A percentile compares a stretch with the other conserved stretches of the same genome.
Evolutionary conservation across 257 asterid genomes (phyloP).

Genomic region (Euphrasia confusa): DNA sequence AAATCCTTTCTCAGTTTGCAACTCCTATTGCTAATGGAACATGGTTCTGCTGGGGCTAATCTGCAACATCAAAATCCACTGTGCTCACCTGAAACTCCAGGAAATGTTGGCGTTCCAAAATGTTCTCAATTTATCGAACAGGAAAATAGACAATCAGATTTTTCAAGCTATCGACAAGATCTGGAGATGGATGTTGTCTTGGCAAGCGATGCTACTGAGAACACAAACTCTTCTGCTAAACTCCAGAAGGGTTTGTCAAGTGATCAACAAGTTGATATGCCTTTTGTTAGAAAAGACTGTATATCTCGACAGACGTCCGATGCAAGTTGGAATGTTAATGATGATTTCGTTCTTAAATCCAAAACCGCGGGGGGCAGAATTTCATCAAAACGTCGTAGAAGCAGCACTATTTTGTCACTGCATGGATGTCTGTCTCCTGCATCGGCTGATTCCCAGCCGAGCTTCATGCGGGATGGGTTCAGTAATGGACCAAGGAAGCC

Average conservation of each 20-base stretch:
- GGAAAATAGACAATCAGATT: constrained; percentile 23
- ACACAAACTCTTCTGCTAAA: constrained; percentile 23
- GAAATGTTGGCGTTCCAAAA: constrained; percentile 32
- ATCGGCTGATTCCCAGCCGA: constrained; percentile 55
- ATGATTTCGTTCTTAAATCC: constrained; percentile 39
- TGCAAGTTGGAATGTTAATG: constrained; percentile 36
- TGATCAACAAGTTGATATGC: constrained; percentile 32
- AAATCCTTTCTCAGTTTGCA: constrained; percentile 37
- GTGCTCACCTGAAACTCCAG: constrained; percentile 33
- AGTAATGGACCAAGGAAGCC: constrained; percentile 86
- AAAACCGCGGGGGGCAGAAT: constrained; percentile 35
- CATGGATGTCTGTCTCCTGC: constrained; percentile 49
- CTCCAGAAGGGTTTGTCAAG: constrained; percentile 26
- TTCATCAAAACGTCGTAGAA: constrained; percentile 40
- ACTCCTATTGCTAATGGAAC: constrained; percentile 41
- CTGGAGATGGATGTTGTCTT: constrained; percentile 23
- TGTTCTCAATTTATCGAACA: constrained; percentile 20
- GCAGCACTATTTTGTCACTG: constrained; percentile 48
- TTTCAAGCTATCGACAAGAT: constrained; percentile 27
- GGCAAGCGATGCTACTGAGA: constrained; percentile 29
- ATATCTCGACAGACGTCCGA: constrained; percentile 39
- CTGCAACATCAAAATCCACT: constrained; percentile 32
- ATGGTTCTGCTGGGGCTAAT: constrained; percentile 29
- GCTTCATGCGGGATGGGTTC: constrained; percentile 46
- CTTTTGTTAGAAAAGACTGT: constrained; percentile 30